These are phyloP conservation scores for Polyporus arcularius DNA, from an alignment of 768 basidiomycete genomes.

Conservation along the genomic window DNA sequence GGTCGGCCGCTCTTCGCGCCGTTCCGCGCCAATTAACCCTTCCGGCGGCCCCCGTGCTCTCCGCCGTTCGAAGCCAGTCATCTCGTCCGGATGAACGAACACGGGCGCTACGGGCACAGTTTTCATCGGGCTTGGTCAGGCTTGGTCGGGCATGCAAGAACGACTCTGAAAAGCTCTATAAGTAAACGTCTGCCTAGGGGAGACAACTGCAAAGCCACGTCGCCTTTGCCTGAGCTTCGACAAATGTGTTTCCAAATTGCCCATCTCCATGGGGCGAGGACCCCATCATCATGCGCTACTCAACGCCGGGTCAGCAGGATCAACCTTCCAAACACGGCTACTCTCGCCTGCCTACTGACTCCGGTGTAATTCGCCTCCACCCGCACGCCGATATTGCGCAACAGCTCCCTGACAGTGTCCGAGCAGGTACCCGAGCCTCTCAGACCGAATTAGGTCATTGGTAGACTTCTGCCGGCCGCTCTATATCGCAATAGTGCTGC, in stretches of 20 bases:
- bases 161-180: no score
- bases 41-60: not conserved
- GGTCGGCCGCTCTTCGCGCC: not conserved
- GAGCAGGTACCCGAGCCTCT: not conserved
- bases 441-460: not conserved
- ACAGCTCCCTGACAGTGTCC: not conserved
- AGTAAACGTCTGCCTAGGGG: no score
- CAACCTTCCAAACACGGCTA: constrained; percentile 14
- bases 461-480: not conserved
- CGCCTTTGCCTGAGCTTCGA: not conserved
- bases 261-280: not conserved
- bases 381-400: not conserved
- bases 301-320: constrained; percentile 16
- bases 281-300: constrained; percentile 11
- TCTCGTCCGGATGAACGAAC: no score
- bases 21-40: no score
- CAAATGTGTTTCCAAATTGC: not conserved
- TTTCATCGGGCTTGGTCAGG: no score
- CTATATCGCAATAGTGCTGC: not conserved
- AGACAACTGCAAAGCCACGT: no score
- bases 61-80: not conserved
- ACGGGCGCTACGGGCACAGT: no score
- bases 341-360: constrained; percentile 8
- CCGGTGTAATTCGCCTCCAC: constrained; percentile 5
- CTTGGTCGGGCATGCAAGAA: no score